Evolutionary conservation across 2,329 filamentous ascomycete genomes (phyloP).

Genomic region (Myriosclerotinia curreyana): DNA sequence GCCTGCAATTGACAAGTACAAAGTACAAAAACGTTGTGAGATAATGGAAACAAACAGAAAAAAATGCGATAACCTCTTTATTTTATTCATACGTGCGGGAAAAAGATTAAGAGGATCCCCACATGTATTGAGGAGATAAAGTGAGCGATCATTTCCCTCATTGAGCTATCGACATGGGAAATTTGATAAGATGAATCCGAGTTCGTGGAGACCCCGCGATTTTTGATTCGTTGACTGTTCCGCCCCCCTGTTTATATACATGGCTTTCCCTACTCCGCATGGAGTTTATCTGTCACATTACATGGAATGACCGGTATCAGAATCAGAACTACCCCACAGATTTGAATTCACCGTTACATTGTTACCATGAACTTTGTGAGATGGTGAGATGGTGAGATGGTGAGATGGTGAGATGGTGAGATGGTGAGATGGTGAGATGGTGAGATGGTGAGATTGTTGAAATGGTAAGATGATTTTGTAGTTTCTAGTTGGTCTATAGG

Average conservation of each 20-base stretch:
- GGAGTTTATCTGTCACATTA: background rate
- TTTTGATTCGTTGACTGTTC: background rate
- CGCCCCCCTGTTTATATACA: background rate
- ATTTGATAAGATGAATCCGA: background rate
- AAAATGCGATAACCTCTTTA: background rate
- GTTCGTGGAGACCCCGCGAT: constrained; percentile 15
- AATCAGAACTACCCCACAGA: background rate
- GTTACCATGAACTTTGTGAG: background rate
- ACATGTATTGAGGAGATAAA: background rate
- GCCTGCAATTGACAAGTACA: background rate
- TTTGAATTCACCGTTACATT: background rate
- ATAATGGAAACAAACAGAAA: background rate
- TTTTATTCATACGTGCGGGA: background rate
- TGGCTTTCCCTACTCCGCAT: too few species aligned
- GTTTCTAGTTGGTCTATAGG: background rate
- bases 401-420: too few species aligned
- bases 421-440: too few species aligned
- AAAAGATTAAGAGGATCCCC: background rate
- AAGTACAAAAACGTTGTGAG: background rate
- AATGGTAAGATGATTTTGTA: background rate
- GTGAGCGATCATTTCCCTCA: background rate
- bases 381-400: too few species aligned
- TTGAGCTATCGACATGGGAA: background rate
- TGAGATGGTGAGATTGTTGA: too few species aligned
- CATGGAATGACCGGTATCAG: background rate